Base-by-base conservation (phyloP, 108 stramenopile genomes). In the Nannochloropsis oceanica region DNA sequence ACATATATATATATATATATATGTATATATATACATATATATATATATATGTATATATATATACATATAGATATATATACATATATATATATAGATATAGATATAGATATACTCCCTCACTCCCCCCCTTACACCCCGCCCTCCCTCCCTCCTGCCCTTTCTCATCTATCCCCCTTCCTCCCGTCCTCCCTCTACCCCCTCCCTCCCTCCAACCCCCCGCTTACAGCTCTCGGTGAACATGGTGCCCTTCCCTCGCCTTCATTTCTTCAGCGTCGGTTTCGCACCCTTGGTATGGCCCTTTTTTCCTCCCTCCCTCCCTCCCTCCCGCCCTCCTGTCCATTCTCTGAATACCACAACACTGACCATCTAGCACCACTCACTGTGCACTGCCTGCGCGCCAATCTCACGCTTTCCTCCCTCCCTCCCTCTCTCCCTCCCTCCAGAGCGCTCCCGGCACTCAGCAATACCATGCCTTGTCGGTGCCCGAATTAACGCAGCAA, bases 211-310 rank as follows among this genome's bases (percentile, higher is more conserved):
- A 50, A 50, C 46, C 46, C 46, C 46, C 46, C 46, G 13, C 46
- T 14, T 14, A 50, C 46, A 50, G 94, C 94, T 97, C 87, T 95
- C 97, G 24, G 97, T 97, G 82, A 97, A 97, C 93, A 95, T 98
- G 95, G 94, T 98, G 85, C 97, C 97, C 43, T 98, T 98, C 93
- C 97, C 97, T 87, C 96, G 97, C 90, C 95, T 98, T 44, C 97
- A 98, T 93, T 98, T 98, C 92, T 97, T 98, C 95, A 93, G 97
- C 91, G 94, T 98, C 83, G 97, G 97, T 85, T 98, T 96, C 86
- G 95, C 97, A 44, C 97, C 97, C n/a, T 80, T 87, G 46, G 46
- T 50, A 50, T 14, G 46, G 12, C 46, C 46, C 46, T 50, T 12
- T 14, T 50, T 12, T 14, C 46, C 46, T 50, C 46, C 46, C 46